A percentile compares a stretch with the other conserved stretches of the same genome.
phyloP scores from a whole-genome alignment of 495 filamentous ascomycete species.

The Xylaria intraflava region DNA sequence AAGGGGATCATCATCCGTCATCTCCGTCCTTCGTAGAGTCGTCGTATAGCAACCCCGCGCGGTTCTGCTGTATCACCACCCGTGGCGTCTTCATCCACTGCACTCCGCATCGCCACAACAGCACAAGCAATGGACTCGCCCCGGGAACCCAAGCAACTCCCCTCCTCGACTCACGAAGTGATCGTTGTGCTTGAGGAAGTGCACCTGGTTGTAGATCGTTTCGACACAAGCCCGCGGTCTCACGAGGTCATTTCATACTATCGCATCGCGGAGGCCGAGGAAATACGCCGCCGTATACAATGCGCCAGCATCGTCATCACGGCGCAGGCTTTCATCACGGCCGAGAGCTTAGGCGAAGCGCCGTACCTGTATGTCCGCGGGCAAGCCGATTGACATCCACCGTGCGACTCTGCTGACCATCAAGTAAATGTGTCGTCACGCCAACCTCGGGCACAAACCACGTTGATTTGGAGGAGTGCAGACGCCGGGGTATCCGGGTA shows the following conservation, averaged over 20 bases:
- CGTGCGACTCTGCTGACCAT: not conserved
- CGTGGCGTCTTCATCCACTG: not conserved
- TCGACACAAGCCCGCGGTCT: constrained; percentile 8
- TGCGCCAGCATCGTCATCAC: constrained; percentile 44
- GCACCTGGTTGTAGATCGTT: constrained; percentile 1
- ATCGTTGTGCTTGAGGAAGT: constrained; percentile 10
- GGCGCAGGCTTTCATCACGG: constrained; percentile 24
- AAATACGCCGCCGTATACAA: constrained; percentile 31
- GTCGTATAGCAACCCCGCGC: no score
- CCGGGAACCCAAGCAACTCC: constrained; percentile 3
- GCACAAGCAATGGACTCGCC: not conserved
- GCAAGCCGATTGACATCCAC: not conserved
- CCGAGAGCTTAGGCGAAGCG: constrained; percentile 25
- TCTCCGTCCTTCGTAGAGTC: no score
- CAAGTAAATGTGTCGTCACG: constrained; percentile 20
- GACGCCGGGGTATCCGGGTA: constrained; percentile 35
- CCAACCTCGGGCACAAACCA: constrained; percentile 40
- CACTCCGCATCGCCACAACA: not conserved
- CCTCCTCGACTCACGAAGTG: constrained; percentile 10
- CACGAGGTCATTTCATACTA: constrained; percentile 12
- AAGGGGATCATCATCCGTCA: no score
- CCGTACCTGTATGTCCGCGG: constrained; percentile 20
- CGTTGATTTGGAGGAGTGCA: constrained; percentile 38
- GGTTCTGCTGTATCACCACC: no score
- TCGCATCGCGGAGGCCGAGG: constrained; percentile 15